Percentiles rank a stretch among this genome's conserved stretches.
phyloP scores from a whole-genome alignment of 2,329 filamentous ascomycete genomes.

The Colletotrichum musae region DNA sequence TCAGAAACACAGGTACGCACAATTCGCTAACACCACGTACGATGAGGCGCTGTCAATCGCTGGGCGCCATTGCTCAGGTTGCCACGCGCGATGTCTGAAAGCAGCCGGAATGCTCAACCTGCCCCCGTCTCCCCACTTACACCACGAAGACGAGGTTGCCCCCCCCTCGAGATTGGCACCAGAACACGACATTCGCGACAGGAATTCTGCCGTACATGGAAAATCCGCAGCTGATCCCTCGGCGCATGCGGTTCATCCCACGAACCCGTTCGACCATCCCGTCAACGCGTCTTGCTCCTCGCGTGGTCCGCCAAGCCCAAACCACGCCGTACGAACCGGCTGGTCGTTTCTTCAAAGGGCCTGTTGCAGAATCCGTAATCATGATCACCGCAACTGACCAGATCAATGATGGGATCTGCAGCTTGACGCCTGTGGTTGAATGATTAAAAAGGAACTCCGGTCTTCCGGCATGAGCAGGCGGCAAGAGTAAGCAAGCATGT shows the following conservation, averaged over 20 bases:
- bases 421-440: no score
- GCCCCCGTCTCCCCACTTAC: neutral
- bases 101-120: conserved; percentile 25
- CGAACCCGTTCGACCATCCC: neutral
- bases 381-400: neutral
- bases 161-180: conserved; percentile 3
- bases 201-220: conserved; percentile 16
- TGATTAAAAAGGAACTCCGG: no score
- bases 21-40: neutral
- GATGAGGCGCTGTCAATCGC: conserved; percentile 15
- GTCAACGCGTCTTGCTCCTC: neutral
- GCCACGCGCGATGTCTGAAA: conserved; percentile 25
- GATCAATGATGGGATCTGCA: no score
- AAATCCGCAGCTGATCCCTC: conserved; percentile 15
- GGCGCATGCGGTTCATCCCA: conserved; percentile 19
- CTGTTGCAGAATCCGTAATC: neutral
- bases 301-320: neutral
- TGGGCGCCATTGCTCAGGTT: neutral
- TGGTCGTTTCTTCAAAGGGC: neutral
- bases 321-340: neutral
- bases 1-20: neutral
- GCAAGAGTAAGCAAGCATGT: no score
- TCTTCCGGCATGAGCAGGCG: no score
- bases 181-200: conserved; percentile 12
- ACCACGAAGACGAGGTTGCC: neutral